Percentiles rank a stretch among this genome's conserved stretches.
Conservation (phyloP, 345 rosid species). For the Euclidium syriacum region DNA sequence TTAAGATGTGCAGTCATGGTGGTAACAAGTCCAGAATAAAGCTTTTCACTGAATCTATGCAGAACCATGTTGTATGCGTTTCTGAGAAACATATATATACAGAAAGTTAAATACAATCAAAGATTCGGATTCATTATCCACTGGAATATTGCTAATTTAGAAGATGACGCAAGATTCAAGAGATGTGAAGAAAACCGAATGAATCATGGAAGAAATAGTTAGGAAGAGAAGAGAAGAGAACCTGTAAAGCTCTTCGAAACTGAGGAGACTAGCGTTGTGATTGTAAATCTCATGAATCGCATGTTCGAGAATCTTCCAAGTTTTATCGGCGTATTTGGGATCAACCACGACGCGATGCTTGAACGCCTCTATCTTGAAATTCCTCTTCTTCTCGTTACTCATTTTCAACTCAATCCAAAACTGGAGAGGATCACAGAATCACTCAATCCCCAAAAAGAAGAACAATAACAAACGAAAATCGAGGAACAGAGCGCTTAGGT, state of each 20-base stretch:
- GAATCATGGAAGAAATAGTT: too few species aligned
- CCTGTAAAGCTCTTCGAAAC: constrained; percentile 98
- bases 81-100: constrained; percentile 42
- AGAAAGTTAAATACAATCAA: too few species aligned
- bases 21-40: constrained; percentile 68
- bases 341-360: constrained; percentile 97
- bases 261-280: constrained; percentile 96
- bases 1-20: constrained; percentile 92
- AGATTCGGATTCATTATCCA: too few species aligned
- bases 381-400: constrained; percentile 97
- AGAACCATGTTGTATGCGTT: constrained; percentile 99
- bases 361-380: constrained; percentile 97
- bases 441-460: not conserved
- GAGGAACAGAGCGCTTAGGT: too few species aligned
- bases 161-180: not conserved
- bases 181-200: not conserved
- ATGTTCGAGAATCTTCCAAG: constrained; percentile 96
- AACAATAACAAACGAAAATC: not conserved
- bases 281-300: constrained; percentile 98
- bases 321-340: constrained; percentile 96
- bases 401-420: constrained; percentile 26
- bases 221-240: too few species aligned
- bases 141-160: too few species aligned
- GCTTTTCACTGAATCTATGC: constrained; percentile 88
- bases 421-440: not conserved